These are phyloP conservation scores for Dictyostelium firmibasis DNA, from an alignment of 78 protist species.

Conservation along the genomic window DNA sequence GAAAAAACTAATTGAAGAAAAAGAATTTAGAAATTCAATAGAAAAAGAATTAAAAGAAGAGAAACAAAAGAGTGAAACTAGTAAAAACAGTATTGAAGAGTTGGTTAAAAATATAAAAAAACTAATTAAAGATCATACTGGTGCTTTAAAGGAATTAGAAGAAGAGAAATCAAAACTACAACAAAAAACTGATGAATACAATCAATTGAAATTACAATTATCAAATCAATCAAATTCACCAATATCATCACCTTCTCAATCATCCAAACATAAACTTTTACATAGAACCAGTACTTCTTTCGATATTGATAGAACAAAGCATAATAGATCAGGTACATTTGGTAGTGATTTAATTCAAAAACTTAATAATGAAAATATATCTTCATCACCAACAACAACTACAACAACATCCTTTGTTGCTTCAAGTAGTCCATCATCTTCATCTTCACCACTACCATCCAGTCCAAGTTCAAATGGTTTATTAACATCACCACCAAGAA, in stretches of 20 bases:
- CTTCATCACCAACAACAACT: constrained; percentile 19
- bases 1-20: constrained; percentile 32
- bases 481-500: neutral
- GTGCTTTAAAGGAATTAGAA: constrained; percentile 39
- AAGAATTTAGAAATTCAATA: constrained; percentile 12
- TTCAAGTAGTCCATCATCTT: neutral
- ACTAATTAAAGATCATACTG: constrained; percentile 48
- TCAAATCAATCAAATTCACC: neutral
- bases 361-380: neutral
- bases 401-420: neutral
- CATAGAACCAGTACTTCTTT: neutral
- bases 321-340: constrained; percentile 23
- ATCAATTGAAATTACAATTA: constrained; percentile 21
- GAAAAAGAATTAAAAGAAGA: constrained; percentile 12
- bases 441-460: neutral
- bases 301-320: neutral
- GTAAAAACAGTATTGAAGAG: constrained; percentile 37
- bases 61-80: constrained; percentile 18
- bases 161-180: constrained; percentile 36
- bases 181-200: constrained; percentile 19
- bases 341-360: neutral
- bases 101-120: constrained; percentile 48
- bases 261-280: neutral
- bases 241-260: neutral
- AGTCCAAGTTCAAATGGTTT: neutral